phyloP scores from a whole-genome alignment of 495 filamentous ascomycete species.

The Penicillium samsonianum region DNA sequence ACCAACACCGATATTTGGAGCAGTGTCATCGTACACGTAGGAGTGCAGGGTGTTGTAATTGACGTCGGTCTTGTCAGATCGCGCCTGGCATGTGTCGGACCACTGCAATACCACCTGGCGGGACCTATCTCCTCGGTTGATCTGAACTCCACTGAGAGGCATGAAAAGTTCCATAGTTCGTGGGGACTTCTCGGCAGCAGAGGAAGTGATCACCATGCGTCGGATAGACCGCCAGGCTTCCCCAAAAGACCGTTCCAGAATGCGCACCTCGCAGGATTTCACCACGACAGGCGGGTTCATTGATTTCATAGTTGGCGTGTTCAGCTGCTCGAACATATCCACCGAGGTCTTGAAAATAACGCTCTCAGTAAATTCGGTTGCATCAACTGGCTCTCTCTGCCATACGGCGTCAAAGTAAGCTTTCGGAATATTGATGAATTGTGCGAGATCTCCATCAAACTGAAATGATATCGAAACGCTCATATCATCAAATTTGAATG shows the following conservation, averaged over 20 bases:
- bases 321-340: slow-evolving; percentile 38
- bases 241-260: slow-evolving; percentile 39
- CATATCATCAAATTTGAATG: slow-evolving; percentile 34
- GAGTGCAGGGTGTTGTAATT: slow-evolving; percentile 39
- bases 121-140: slow-evolving; percentile 32
- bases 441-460: slow-evolving; percentile 31
- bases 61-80: slow-evolving; percentile 35
- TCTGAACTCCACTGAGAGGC: slow-evolving; percentile 40
- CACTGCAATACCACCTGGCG: slow-evolving; percentile 40
- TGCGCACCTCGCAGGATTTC: slow-evolving; percentile 43
- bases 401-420: slow-evolving; percentile 41
- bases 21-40: slow-evolving; percentile 40
- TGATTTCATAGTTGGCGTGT: slow-evolving; percentile 36
- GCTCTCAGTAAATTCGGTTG: slow-evolving; percentile 37
- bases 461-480: slow-evolving; percentile 39
- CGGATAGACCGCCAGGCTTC: slow-evolving; percentile 44
- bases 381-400: slow-evolving; percentile 40
- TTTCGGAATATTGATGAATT: slow-evolving; percentile 40
- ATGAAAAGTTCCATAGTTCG: slow-evolving; percentile 42
- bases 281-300: slow-evolving; percentile 33
- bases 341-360: slow-evolving; percentile 38
- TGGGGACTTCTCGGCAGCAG: slow-evolving; percentile 36
- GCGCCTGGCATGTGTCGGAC: slow-evolving; percentile 45
- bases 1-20: slow-evolving; percentile 37
- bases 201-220: slow-evolving; percentile 45